Conservation (phyloP, 129 eudicot species). For the Lactuca saligna region DNA sequence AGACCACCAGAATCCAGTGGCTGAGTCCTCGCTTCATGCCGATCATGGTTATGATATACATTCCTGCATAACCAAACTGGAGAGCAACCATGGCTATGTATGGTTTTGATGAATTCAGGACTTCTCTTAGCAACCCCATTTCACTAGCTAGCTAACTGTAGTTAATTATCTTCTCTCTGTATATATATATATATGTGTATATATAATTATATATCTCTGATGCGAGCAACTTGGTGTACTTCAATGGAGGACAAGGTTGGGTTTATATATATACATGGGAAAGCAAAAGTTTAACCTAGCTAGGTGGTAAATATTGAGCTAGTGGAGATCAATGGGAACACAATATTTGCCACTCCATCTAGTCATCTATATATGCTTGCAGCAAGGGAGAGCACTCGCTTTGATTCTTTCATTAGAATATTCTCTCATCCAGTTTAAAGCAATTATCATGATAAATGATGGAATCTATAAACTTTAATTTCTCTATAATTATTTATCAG, state of each 20-base stretch:
- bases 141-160: constrained; percentile 6
- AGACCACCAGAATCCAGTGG: constrained; percentile 77
- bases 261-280: constrained; percentile 38
- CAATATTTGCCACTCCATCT: constrained; percentile 18
- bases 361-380: constrained; percentile 22
- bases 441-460: constrained; percentile 4
- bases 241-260: constrained; percentile 22
- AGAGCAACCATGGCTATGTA: constrained; percentile 70
- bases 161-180: constrained; percentile 4
- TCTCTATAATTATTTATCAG: no score
- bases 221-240: neutral
- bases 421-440: constrained; percentile 41
- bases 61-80: constrained; percentile 93
- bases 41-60: constrained; percentile 68
- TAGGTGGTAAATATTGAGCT: constrained; percentile 14
- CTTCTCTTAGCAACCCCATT: constrained; percentile 35
- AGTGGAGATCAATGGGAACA: constrained; percentile 29
- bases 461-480: constrained; percentile 3
- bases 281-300: constrained; percentile 19
- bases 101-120: constrained; percentile 53
- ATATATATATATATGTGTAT: neutral
- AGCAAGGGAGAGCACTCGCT: constrained; percentile 37
- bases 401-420: constrained; percentile 42
- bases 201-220: neutral
- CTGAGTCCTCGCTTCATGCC: constrained; percentile 75